Evolutionary conservation across 768 basidiomycete species (phyloP).

Genomic region (Agaricus sinodeliciosus): DNA sequence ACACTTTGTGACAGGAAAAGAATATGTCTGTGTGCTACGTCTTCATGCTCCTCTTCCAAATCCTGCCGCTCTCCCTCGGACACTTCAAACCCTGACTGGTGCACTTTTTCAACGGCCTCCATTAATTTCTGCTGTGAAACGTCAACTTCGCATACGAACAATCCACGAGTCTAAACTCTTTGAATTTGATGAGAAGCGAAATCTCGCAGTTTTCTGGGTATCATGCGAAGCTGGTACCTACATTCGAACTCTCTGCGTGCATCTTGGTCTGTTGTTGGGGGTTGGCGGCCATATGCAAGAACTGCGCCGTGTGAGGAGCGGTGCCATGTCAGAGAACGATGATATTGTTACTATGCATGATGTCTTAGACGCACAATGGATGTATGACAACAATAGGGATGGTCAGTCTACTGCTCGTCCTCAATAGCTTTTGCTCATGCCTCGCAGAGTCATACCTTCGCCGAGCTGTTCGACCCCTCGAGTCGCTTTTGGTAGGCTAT

Average conservation of each 20-base stretch:
- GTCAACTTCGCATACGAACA: constrained; percentile 94
- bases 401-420: constrained; percentile 40
- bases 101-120: constrained; percentile 99
- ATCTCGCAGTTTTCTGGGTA: constrained; percentile 97
- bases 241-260: constrained; percentile 94
- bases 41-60: constrained; percentile 79
- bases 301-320: constrained; percentile 86
- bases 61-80: constrained; percentile 83
- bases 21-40: constrained; percentile 95
- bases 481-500: constrained; percentile 90
- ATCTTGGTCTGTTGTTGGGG: constrained; percentile 88
- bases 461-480: constrained; percentile 89
- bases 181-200: constrained; percentile 96
- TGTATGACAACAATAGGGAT: constrained; percentile 95
- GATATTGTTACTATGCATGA: constrained; percentile 99
- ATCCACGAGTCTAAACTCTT: constrained; percentile 94
- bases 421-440: background rate
- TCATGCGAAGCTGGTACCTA: constrained; percentile 98
- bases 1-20: constrained; percentile 60
- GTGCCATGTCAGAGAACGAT: constrained; percentile 96
- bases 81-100: constrained; percentile 94
- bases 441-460: constrained; percentile 88
- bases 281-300: constrained; percentile 99
- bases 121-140: constrained; percentile 97
- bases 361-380: constrained; percentile 97